These are phyloP conservation scores for Corymbia maculata DNA, from an alignment of 345 rosid species.

Conservation along the genomic window DNA sequence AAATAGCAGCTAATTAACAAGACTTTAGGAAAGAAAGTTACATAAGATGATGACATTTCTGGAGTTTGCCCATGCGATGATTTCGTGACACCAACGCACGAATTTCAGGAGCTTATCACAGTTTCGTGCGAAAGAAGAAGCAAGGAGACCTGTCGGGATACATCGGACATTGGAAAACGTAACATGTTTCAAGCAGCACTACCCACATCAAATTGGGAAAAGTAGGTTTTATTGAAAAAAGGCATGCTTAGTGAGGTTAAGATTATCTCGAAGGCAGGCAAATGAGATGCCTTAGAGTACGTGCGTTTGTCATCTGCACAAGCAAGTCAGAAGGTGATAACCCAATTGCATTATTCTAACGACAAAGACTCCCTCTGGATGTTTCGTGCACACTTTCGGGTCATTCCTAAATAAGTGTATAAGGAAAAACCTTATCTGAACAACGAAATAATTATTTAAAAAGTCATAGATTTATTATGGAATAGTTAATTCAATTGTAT, in stretches of 20 bases:
- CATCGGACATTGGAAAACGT: neutral
- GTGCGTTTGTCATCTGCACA: neutral
- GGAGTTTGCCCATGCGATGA: neutral
- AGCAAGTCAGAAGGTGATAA: neutral
- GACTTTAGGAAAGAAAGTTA: neutral
- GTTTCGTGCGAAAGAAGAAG: neutral
- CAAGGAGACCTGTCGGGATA: neutral
- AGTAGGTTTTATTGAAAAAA: neutral
- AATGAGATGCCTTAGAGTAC: neutral
- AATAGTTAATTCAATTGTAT: accelerated
- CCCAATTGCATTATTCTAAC: neutral
- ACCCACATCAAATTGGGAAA: neutral
- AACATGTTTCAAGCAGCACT: neutral
- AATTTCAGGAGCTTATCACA: neutral
- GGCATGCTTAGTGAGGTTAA: neutral
- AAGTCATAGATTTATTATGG: accelerated
- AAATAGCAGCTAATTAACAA: neutral
- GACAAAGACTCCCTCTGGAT: neutral
- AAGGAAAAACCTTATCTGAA: neutral
- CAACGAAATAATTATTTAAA: too few species aligned
- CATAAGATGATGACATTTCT: neutral
- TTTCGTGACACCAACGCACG: neutral
- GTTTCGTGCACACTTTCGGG: neutral
- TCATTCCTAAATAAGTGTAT: neutral
- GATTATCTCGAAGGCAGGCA: neutral